Base-by-base conservation (phyloP, 345 rosid genomes). In the Heritiera littoralis region DNA sequence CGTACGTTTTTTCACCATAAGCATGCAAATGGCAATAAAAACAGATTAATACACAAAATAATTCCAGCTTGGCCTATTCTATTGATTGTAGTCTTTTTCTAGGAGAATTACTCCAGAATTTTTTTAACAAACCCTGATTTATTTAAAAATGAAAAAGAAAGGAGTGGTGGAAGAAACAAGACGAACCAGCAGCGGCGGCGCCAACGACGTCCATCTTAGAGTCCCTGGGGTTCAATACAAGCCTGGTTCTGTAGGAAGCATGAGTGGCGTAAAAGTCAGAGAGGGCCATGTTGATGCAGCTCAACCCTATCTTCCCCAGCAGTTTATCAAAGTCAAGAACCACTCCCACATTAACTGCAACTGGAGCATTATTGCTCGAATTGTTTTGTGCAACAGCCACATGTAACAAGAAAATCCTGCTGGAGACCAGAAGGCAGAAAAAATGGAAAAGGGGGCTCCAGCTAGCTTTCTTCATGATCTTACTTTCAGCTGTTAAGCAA, bases 111-210 rank as follows among this genome's bases (percentile, higher is more conserved):
- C 11, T 46, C 49, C 11, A 35, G 38, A 46, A 46, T 8, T 8
- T 8, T 9, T 46, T 46, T 0, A 11, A 9, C 9, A 46, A 1
- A 8, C 43, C 6, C 6, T 6, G 7, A 45, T 51, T 51, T 51
- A 11, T 13, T 13, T 51, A 0, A 51, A 13, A 51, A 51, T 13
- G 1, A 15, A 0, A 14, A 2, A 3, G 2, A 6, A 38, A 65
- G 46, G n/a, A 20, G 20, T 2, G 58, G n/a, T 20, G 4, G 75
- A 23, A 15, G n/a, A 51, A 3, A 49, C 12, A 61, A 2, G 1
- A 49, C 43, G 46, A 6, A 92, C 98, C 92, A 72, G 93, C 89
- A n/a, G 89, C 81, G 38, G 93, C 88, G 1, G 98, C 88, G 66
- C 52, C 85, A 12, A 93, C 79, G 0, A 85, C 89, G 72, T 88